Evolutionary conservation across 805 yeast species (phyloP).

Genomic region (Nakazawaea anatomiae): DNA sequence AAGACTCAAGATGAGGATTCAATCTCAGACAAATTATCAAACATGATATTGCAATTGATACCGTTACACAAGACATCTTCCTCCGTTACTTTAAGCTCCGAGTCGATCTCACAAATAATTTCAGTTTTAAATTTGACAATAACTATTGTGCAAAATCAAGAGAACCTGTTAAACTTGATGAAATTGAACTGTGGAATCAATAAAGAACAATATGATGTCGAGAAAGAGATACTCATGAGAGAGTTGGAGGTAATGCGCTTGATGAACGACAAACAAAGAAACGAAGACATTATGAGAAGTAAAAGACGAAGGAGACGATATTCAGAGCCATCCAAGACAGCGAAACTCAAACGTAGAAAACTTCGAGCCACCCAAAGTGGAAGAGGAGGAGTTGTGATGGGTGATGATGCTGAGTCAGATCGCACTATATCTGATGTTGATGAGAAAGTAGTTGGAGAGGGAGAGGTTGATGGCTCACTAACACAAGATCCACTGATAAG

Average conservation of each 20-base stretch:
- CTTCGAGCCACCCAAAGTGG: neutral
- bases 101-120: slow-evolving; percentile 2
- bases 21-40: neutral
- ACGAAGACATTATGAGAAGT: neutral
- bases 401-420: neutral
- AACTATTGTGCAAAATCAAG: slow-evolving; percentile 2
- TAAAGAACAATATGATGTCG: slow-evolving; percentile 6
- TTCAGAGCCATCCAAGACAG: neutral
- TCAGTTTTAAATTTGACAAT: slow-evolving; percentile 3
- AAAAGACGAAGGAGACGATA: neutral
- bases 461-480: neutral
- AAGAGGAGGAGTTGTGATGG: slow-evolving; percentile 4
- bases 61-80: neutral
- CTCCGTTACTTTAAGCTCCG: neutral
- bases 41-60: slow-evolving; percentile 3
- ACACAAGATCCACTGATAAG: neutral
- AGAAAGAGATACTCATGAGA: slow-evolving; percentile 4
- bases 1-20: neutral
- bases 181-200: slow-evolving; percentile 2
- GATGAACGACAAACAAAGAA: neutral
- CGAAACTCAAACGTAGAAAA: neutral
- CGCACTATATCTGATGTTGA: slow-evolving; percentile 8
- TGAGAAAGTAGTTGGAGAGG: neutral
- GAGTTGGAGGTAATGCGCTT: slow-evolving; percentile 3
- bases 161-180: slow-evolving; percentile 6